Base-by-base conservation (phyloP, 371 early-diverging fungal genomes). In the Zopfochytrium polystomum region DNA sequence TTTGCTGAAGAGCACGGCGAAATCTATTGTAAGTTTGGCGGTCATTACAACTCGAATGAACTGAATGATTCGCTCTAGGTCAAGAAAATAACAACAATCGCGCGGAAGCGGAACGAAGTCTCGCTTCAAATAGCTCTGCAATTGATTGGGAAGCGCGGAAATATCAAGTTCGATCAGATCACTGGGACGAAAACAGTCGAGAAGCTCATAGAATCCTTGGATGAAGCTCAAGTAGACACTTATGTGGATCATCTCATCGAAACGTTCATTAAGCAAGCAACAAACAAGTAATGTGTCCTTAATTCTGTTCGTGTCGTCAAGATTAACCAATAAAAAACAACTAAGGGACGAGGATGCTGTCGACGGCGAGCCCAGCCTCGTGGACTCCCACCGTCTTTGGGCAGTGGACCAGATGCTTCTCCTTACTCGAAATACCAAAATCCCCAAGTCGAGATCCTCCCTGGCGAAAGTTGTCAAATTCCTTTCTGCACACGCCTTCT, bases 101-200 rank as follows among this genome's bases (percentile, higher is more conserved):
- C 68, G 6, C 34, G 79, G 52, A 77, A 75, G 55, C 65, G 74
- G 38, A 79, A 75, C 30, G 83, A 81, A 29, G 78, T 84, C 25
- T 81, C 85, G n/a, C 70, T 86, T 55, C 82, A 83, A 48, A 67
- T 90, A 63, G 81, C 89, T 43, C 77, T 84, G 9, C 91, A 89
- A 64, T 70, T 90, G 30, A 71, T 85, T 46, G 90, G 89, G 42
- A 84, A 85, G 66, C 66, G 83, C 53, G 84, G 85, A 13, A 67
- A 80, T 70, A 80, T 81, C 48, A 75, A 86, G 60, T 92, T 92
- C 76, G 90, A 91, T 64, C 68, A 70, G 27, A 73, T 88, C 33
- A 89, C 88, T 25, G 80, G 76, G 50, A 88, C 90, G 23, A 87
- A 86, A 70, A 88, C 87, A 2, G 85, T 91, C 13, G 88, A 87